A percentile compares a stretch with the other conserved stretches of the same genome.
Evolutionary conservation across 805 yeast species (phyloP).

Genomic region (Dipodascus albidus): DNA sequence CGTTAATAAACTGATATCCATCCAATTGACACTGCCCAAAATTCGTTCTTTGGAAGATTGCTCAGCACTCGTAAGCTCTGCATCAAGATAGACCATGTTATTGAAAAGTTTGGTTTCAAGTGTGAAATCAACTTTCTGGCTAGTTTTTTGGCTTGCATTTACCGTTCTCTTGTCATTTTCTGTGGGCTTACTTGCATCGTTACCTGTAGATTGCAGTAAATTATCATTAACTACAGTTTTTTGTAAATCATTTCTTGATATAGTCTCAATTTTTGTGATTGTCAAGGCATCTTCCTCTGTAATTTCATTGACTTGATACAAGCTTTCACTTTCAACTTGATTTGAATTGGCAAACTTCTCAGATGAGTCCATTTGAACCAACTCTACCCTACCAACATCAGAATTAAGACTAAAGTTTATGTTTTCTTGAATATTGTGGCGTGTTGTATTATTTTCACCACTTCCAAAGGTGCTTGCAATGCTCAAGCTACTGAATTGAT

Average conservation of each 20-base stretch:
- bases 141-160: too few species aligned
- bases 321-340: not conserved
- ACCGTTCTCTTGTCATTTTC: too few species aligned
- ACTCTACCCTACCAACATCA: too few species aligned
- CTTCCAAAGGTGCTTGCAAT: too few species aligned
- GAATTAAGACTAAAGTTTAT: too few species aligned
- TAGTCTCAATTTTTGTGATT: not conserved
- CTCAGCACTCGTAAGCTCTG: not conserved
- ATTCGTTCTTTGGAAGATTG: not conserved
- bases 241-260: not conserved
- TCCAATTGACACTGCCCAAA: not conserved
- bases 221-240: not conserved
- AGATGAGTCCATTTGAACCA: not conserved
- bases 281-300: not conserved
- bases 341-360: not conserved
- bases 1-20: not conserved
- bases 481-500: too few species aligned
- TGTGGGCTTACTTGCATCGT: not conserved
- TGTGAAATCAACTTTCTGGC: not conserved
- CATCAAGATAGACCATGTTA: not conserved
- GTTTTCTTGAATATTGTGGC: too few species aligned
- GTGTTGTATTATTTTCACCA: too few species aligned
- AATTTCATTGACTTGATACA: not conserved
- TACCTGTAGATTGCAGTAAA: not conserved
- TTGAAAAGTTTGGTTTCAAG: not conserved